phyloP scores from a whole-genome alignment of 129 eudicot genomes.

The Logfia minima region DNA sequence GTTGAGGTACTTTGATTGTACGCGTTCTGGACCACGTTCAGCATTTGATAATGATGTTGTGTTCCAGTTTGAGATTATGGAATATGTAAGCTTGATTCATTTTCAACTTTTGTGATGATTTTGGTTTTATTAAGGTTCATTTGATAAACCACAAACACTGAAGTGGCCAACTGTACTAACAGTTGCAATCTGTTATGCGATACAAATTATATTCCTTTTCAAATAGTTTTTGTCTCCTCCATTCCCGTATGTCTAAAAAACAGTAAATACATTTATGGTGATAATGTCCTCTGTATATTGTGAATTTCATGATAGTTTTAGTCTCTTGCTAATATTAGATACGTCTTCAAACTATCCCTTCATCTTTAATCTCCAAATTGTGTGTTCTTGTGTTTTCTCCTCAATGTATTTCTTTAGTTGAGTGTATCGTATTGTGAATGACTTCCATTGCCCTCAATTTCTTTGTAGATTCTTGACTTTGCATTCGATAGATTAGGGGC shows the following conservation, averaged over 20 bases:
- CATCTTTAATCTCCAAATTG: background rate
- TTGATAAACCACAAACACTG: conserved; percentile 2
- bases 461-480: conserved; percentile 86
- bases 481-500: conserved; percentile 96
- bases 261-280: background rate
- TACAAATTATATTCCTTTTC: background rate
- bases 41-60: conserved; percentile 91
- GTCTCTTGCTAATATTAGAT: background rate
- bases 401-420: conserved; percentile 12
- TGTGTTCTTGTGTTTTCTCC: conserved; percentile 12
- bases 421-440: conserved; percentile 15
- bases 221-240: background rate
- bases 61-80: conserved; percentile 94
- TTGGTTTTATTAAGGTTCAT: conserved; percentile 4
- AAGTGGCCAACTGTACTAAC: conserved; percentile 15
- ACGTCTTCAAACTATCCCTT: background rate
- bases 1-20: conserved; percentile 86
- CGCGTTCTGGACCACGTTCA: conserved; percentile 96
- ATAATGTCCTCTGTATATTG: background rate
- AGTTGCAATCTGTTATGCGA: background rate
- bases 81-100: conserved; percentile 69
- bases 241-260: background rate
- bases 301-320: conserved; percentile 8
- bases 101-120: background rate
- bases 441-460: conserved; percentile 17